Evolutionary conservation across 2,329 filamentous ascomycete species (phyloP), one percentile per base, ranked within the genome.

Genomic region (Rhynchosporium agropyri): DNA sequence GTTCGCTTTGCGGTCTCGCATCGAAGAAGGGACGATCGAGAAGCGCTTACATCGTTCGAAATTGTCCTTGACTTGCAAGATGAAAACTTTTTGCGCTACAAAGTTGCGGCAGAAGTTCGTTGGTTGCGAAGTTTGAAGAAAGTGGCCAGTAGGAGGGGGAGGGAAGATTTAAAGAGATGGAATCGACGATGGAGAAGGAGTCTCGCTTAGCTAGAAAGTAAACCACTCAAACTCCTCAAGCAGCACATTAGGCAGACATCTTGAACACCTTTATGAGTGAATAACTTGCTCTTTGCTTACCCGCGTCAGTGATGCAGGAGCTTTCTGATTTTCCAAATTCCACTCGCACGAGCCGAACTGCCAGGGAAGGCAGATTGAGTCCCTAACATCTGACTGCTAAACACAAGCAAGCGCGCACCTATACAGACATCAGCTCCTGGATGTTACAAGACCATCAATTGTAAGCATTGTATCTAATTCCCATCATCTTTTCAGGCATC

Each of bases 31-130:
- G 33, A 38, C 3, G 31, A 40, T 4, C 7, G 3, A 8, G 10
- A 58, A 13, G 3, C 38, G 28, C 55, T 58, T 48, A 58, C 55
- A 33, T 38, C 36, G 36, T 12, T 49, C 7, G 51, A 33, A 13
- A 4, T 50, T 43, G n/a, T 42, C 9, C 38, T 56, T 31, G 9
- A 20, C 13, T 12, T 48, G 15, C 26, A 26, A 48, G 31, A 26
- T 58, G 29, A 26, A 26, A 55, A 49, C 26, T 40, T 26, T 31
- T 31, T 42, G 43, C n/a, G n/a, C 42, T 13, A n/a, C 29, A 26
- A 40, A 49, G 13, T 40, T 28, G 43, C 15, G 9, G 29, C 38
- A n/a, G 49, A 48, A 12, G 0, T n/a, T 46, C 36, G 13, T 46
- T 33, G 15, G 15, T 43, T 9, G 7, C 13, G 31, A 58, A 58